Evolutionary conservation across 768 basidiomycete species (phyloP), one percentile per base, ranked within the genome.

Genomic region (Suillus variegatus): DNA sequence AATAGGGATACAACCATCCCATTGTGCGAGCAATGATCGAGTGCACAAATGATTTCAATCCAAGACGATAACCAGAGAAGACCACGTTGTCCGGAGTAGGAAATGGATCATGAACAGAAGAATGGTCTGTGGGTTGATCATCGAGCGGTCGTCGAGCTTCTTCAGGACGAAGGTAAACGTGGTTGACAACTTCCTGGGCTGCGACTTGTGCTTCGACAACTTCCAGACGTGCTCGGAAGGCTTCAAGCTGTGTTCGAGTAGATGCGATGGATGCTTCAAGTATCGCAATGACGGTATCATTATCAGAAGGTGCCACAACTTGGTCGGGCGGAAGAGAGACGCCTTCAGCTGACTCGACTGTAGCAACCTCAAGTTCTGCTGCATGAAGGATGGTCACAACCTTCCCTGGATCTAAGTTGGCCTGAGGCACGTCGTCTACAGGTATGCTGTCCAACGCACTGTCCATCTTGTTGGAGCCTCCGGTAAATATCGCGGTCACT

Each of bases 401-500:
- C 20, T 32, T 41, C 25, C 35, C 62, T 12, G 60, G 25, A 44
- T 9, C 14, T 46, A 16, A 14, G 22, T 40, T 35, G 22, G 46
- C 49, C 10, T 40, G 61, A 41, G 20, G 40, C 9, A 56, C 7
- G 38, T 61, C 43, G 6, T 22, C 60, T 9, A 49, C 44, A 3
- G 41, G 20, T 12, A n/a, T 16, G 8, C 18, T 58, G 49, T 54
- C 49, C 28, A 41, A 25, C 14, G 6, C 52, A 16, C 43, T 56
- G 18, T 66, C 62, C 35, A 44, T 46, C 22, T 32, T 32, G 55
- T 20, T 16, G 8, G 62, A 25, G 41, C 40, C 52, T 16, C 70
- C 76, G 2, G 75, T 72, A 18, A 76, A 76, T 43, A 77, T 75
- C 52, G 75, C 75, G 8, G 76, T 77, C 55, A 76, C 68, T 0